phyloP scores from a whole-genome alignment of 169 alveolate species.

The Plasmodium coatneyi region DNA sequence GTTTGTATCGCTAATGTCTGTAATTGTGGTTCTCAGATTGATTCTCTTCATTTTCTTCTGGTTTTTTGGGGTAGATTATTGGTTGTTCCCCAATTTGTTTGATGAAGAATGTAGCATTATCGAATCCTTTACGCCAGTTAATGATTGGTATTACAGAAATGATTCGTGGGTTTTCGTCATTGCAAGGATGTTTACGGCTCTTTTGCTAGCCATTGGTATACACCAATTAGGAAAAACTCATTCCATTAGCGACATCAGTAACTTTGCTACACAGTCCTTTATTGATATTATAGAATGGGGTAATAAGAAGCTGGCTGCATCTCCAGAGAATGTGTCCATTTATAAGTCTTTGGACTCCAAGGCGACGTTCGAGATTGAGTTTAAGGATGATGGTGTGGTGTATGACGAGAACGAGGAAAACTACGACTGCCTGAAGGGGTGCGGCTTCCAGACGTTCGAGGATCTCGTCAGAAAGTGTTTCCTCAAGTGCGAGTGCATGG shows the following conservation, averaged over 20 bases:
- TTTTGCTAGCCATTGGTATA: conserved; percentile 84
- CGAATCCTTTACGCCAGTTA: conserved; percentile 89
- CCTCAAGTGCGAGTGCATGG: conserved; percentile 85
- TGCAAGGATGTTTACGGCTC: conserved; percentile 86
- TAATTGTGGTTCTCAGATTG: conserved; percentile 82
- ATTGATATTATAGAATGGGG: conserved; percentile 91
- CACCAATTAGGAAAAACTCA: conserved; percentile 89
- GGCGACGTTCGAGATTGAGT: conserved; percentile 77
- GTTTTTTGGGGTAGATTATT: conserved; percentile 89
- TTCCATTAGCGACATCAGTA: conserved; percentile 83
- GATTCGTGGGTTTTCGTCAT: conserved; percentile 82
- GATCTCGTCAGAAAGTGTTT: conserved; percentile 82
- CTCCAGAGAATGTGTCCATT: conserved; percentile 76
- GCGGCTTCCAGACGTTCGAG: conserved; percentile 82
- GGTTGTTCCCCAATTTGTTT: conserved; percentile 90
- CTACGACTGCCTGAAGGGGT: conserved; percentile 81
- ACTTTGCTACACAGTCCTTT: conserved; percentile 89
- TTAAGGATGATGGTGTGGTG: conserved; percentile 74
- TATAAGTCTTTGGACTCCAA: conserved; percentile 80
- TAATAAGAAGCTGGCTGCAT: conserved; percentile 84
- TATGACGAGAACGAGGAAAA: conserved; percentile 84
- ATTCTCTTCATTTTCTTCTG: conserved; percentile 82
- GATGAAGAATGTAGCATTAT: conserved; percentile 90
- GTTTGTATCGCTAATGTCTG: conserved; percentile 81
- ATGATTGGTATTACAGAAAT: conserved; percentile 81